Evolutionary conservation across 371 early-diverging fungal species (phyloP).

Genomic region (Syncephalastrum racemosum): DNA sequence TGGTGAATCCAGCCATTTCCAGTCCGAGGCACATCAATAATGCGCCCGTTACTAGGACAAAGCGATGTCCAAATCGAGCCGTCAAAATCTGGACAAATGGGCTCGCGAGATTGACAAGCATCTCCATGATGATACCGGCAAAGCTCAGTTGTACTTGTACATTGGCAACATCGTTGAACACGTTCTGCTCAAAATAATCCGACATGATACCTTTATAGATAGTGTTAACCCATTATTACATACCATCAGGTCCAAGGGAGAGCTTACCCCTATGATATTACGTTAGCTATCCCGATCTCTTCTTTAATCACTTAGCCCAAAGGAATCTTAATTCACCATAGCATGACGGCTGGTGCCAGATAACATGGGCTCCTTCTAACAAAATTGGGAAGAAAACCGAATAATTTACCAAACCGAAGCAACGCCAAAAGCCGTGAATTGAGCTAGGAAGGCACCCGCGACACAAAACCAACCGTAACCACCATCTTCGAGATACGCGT

Average conservation of each 20-base stretch:
- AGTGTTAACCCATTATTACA: background rate
- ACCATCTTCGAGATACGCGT: slow-evolving; percentile 38
- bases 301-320: too few relatives aligned
- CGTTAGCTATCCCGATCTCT: too few relatives aligned
- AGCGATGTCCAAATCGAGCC: slow-evolving; percentile 23
- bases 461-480: slow-evolving; percentile 64
- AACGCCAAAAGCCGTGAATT: slow-evolving; percentile 57
- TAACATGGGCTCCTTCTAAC: too few relatives aligned
- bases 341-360: too few relatives aligned
- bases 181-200: slow-evolving; percentile 20
- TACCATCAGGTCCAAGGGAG: background rate
- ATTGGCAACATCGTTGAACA: slow-evolving; percentile 17
- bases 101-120: slow-evolving; percentile 30
- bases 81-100: slow-evolving; percentile 31
- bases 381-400: background rate
- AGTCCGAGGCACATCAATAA: slow-evolving; percentile 27
- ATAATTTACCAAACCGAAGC: slow-evolving; percentile 32
- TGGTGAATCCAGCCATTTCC: slow-evolving; percentile 37
- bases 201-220: slow-evolving; percentile 29
- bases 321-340: too few relatives aligned
- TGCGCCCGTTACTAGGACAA: slow-evolving; percentile 26
- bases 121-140: slow-evolving; percentile 37
- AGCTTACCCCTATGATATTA: slow-evolving; percentile 15
- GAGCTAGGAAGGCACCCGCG: slow-evolving; percentile 52
- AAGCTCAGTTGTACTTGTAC: slow-evolving; percentile 34